Evolutionary conservation across 176 grass and related monocot species (phyloP), one percentile per base, ranked within the genome.

Genomic region (Tuctoria greenei): DNA sequence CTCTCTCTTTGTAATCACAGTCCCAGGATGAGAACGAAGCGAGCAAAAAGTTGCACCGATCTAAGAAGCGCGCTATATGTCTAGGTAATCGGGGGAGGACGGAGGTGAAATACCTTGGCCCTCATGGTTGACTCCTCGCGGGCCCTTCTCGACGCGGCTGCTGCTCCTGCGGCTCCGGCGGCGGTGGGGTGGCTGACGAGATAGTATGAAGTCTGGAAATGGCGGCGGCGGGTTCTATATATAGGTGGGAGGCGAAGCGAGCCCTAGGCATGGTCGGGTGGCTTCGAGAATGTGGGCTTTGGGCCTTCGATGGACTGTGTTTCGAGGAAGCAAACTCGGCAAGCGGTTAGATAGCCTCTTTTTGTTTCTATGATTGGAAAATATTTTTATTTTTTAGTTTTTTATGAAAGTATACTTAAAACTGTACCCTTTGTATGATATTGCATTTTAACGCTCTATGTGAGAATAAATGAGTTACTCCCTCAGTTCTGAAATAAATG

Each of bases 1-100:
- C 86, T 69, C 80, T 79, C 80, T 88, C 64, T 79, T 69, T 88
- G 27, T 84, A 88, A 88, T 79, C 86, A 88, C 81, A 75, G 81
- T 37, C 81, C 69, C 63, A 8, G 1, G 10, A 24, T 28, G 55
- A 70, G 57, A 63, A 86, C 56, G 20, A 41, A 67, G 8, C 25
- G 10, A 21, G 35, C 45, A 13, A 38, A 7, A 38, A 39, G 4
- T 4, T 6, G 55, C 42, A 21, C 8, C 54, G 75, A 83, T 64
- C 61, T 17, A 23, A 23, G 43, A 14, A 10, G 17, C 9, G 50
- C 68, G 37, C 16, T 9, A 46, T 10, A 50, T 1, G 8, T 20
- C 5, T 26, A 4, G 38, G 40, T 63, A 44, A 21, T 2, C 5
- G 18, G 41, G 31, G 37, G 8, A 9, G 2, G 41, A 18, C 39